phyloP scores from a whole-genome alignment of 2,329 filamentous ascomycete species.

The Scedosporium apiospermum region DNA sequence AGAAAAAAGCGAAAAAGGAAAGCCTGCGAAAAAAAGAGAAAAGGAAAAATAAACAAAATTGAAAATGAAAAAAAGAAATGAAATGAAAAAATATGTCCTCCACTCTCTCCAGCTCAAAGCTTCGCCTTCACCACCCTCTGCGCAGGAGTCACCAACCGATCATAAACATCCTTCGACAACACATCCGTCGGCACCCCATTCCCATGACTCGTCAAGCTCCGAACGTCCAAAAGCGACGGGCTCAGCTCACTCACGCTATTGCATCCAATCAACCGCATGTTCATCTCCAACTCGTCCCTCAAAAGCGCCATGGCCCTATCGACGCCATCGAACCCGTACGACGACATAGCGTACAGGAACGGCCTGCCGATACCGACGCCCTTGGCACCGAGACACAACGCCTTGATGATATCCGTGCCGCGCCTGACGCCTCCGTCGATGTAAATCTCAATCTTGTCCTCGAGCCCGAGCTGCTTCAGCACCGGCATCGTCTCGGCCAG shows the following conservation, averaged over 20 bases:
- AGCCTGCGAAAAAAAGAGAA: no score
- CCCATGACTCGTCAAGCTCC: slow-evolving; percentile 51
- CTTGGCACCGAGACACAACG: slow-evolving; percentile 80
- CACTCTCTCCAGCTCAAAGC: slow-evolving; percentile 17
- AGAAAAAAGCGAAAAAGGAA: no score
- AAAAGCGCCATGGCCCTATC: slow-evolving; percentile 86
- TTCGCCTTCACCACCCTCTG: slow-evolving; percentile 41
- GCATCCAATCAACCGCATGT: slow-evolving; percentile 88
- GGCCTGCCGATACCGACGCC: slow-evolving; percentile 91
- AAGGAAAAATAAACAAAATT: no score
- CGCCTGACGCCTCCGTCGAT: slow-evolving; percentile 85
- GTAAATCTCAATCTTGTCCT: slow-evolving; percentile 75
- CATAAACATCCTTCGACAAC: slow-evolving; percentile 40
- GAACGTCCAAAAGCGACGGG: slow-evolving; percentile 68
- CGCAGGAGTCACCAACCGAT: slow-evolving; percentile 40
- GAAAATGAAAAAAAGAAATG: no score
- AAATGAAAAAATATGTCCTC: no score
- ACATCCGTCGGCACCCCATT: slow-evolving; percentile 38
- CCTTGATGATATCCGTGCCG: slow-evolving; percentile 92
- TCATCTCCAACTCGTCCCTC: slow-evolving; percentile 98
- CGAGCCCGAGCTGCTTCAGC: slow-evolving; percentile 61
- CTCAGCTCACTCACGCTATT: slow-evolving; percentile 67
- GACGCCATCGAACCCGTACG: slow-evolving; percentile 80
- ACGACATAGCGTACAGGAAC: slow-evolving; percentile 92
- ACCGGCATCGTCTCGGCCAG: slow-evolving; percentile 90